A percentile compares a stretch with the other conserved stretches of the same genome.
These are phyloP conservation scores for Penicillium sp. DNA, from an alignment of 2,329 filamentous ascomycete genomes.

Conservation along the genomic window DNA sequence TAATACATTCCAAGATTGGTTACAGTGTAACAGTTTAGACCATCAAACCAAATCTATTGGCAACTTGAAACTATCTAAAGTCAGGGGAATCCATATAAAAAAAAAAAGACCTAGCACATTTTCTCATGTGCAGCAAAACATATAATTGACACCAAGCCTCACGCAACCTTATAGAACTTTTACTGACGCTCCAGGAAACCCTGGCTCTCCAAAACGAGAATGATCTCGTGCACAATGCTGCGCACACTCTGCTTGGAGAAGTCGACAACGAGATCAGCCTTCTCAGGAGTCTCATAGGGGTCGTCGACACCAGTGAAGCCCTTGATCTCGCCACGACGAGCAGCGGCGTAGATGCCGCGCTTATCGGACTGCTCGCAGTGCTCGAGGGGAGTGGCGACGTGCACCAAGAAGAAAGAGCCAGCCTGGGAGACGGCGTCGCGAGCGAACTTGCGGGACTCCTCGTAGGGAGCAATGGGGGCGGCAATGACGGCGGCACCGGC, in stretches of 20 bases:
- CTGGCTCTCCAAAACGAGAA: constrained; percentile 84
- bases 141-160: constrained; percentile 17
- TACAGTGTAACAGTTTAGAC: not conserved
- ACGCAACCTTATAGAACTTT: constrained; percentile 13
- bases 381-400: constrained; percentile 90
- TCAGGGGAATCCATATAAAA: constrained; percentile 27
- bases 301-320: constrained; percentile 98
- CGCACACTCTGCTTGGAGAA: constrained; percentile 82
- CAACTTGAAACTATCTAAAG: constrained; percentile 17
- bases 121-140: constrained; percentile 23
- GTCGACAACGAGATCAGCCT: constrained; percentile 83
- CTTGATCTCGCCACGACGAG: constrained; percentile 87
- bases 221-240: constrained; percentile 94
- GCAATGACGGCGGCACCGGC: constrained; percentile 93
- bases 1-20: not conserved
- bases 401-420: constrained; percentile 91
- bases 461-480: constrained; percentile 92
- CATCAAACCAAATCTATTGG: constrained; percentile 11
- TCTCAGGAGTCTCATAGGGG: constrained; percentile 82
- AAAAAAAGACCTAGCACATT: constrained; percentile 21
- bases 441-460: constrained; percentile 71
- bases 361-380: constrained; percentile 94
- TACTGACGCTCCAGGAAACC: constrained; percentile 73
- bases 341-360: constrained; percentile 81
- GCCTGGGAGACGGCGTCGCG: constrained; percentile 78